Conservation (phyloP, 106 monocot genomes). For the Allium fistulosum region DNA sequence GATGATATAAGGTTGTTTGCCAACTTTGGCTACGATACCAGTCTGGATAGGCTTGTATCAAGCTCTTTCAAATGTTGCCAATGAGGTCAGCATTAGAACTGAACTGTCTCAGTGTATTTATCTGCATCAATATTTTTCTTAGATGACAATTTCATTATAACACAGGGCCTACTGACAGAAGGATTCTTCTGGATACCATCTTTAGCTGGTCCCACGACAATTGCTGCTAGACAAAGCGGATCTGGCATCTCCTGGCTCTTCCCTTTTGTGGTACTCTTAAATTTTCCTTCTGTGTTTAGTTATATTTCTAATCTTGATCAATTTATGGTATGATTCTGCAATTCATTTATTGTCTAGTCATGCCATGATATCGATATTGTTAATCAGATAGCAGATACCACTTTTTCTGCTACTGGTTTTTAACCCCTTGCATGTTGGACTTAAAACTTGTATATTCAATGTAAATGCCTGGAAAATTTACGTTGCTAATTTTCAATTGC, state of each 20-base stretch:
- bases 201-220: slow-evolving; percentile 85
- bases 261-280: slow-evolving; percentile 77
- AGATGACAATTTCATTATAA: slow-evolving; percentile 9
- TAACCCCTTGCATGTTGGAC: too few relatives aligned
- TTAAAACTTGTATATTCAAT: too few relatives aligned
- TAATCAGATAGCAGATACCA: too few relatives aligned
- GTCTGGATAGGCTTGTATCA: slow-evolving; percentile 99
- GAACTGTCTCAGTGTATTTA: background rate
- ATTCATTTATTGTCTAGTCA: background rate
- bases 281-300: background rate
- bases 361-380: too few relatives aligned
- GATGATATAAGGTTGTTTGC: slow-evolving; percentile 56
- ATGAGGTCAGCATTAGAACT: slow-evolving; percentile 50
- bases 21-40: slow-evolving; percentile 95
- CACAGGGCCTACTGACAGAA: slow-evolving; percentile 89
- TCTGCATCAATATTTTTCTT: background rate
- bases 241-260: slow-evolving; percentile 97
- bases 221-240: slow-evolving; percentile 97
- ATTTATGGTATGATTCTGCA: background rate
- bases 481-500: too few relatives aligned
- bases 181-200: slow-evolving; percentile 99
- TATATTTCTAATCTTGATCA: background rate
- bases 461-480: too few relatives aligned
- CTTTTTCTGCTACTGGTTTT: too few relatives aligned
- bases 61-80: slow-evolving; percentile 98